phyloP scores from a whole-genome alignment of 169 alveolate species.

The Cryptosporidium muris region DNA sequence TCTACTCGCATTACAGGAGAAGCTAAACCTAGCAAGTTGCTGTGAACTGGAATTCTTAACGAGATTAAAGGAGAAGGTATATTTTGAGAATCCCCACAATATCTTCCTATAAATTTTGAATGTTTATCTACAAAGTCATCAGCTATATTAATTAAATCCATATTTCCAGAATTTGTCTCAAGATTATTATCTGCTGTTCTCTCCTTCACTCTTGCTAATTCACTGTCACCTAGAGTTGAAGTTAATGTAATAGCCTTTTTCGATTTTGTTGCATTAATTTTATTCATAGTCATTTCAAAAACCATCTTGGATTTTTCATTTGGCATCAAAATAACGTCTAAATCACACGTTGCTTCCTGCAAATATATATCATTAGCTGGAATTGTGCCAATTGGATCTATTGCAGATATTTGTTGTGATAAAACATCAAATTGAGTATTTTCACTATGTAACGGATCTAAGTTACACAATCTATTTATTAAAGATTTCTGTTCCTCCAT shows the following conservation, averaged over 20 bases:
- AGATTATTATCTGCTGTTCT: conserved; percentile 17
- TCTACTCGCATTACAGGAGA: conserved; percentile 71
- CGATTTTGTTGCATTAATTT: conserved; percentile 55
- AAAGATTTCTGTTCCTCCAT: conserved; percentile 20
- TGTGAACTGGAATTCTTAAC: conserved; percentile 65
- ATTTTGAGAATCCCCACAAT: conserved; percentile 23
- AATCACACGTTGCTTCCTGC: conserved; percentile 64
- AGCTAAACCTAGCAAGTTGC: conserved; percentile 59
- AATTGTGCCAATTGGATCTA: conserved; percentile 64
- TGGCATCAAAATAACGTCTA: conserved; percentile 52
- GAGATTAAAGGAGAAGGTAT: conserved; percentile 50
- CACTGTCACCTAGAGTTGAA: conserved; percentile 41
- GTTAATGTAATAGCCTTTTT: conserved; percentile 55
- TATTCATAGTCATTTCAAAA: conserved; percentile 55
- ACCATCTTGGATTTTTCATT: conserved; percentile 47
- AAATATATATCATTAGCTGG: conserved; percentile 68
- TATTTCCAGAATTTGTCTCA: background rate
- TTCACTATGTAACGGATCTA: conserved; percentile 3
- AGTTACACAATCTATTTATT: background rate
- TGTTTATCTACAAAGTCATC: conserved; percentile 38
- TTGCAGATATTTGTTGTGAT: conserved; percentile 39
- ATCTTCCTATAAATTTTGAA: background rate
- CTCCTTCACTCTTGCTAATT: background rate
- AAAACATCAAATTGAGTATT: background rate
- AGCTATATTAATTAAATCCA: conserved; percentile 46